These are phyloP conservation scores for Sesbania bispinosa DNA, from an alignment of 306 rosid genomes.

Conservation along the genomic window DNA sequence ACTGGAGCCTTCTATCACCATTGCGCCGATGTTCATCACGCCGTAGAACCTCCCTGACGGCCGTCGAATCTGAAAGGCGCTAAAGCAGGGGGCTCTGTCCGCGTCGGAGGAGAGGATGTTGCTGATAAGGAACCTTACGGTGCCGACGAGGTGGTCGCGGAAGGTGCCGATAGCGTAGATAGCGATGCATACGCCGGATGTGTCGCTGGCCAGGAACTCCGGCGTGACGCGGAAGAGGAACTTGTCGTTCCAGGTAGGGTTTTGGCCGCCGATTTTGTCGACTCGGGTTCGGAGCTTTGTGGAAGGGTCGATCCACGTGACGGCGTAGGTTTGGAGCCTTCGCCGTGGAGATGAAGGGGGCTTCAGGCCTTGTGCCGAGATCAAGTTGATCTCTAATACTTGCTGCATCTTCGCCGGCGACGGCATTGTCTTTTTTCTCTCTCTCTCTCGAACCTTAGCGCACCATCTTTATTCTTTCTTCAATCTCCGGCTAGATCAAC, in stretches of 20 bases:
- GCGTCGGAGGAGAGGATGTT: slow-evolving; percentile 41
- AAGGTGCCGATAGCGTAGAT: slow-evolving; percentile 66
- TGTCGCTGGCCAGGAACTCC: slow-evolving; percentile 65
- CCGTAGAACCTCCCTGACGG: slow-evolving; percentile 87
- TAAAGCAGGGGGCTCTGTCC: slow-evolving; percentile 62
- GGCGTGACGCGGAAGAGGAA: slow-evolving; percentile 78
- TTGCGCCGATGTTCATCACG: slow-evolving; percentile 65
- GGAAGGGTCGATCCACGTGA: slow-evolving; percentile 60
- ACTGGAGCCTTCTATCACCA: slow-evolving; percentile 42
- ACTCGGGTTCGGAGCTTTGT: slow-evolving; percentile 64
- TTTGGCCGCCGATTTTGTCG: slow-evolving; percentile 60
- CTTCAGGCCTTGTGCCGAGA: slow-evolving; percentile 83
- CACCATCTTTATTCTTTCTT: slow-evolving; percentile 26
- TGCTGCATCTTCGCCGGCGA: slow-evolving; percentile 23
- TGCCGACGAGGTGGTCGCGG: slow-evolving; percentile 60
- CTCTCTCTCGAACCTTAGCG: slow-evolving; percentile 10
- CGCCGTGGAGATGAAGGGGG: slow-evolving; percentile 40
- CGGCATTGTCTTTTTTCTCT: slow-evolving; percentile 29
- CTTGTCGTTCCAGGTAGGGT: slow-evolving; percentile 92
- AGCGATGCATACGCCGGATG: slow-evolving; percentile 59
- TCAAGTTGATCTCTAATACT: slow-evolving; percentile 84
- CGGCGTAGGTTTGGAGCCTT: slow-evolving; percentile 59
- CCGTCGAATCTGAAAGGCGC: slow-evolving; percentile 72
- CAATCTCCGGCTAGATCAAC: slow-evolving; percentile 27
- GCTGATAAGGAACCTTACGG: slow-evolving; percentile 68